Evolutionary conservation across 169 alveolate genomes (phyloP).

Genomic region (Eimeria falciformis): DNA sequence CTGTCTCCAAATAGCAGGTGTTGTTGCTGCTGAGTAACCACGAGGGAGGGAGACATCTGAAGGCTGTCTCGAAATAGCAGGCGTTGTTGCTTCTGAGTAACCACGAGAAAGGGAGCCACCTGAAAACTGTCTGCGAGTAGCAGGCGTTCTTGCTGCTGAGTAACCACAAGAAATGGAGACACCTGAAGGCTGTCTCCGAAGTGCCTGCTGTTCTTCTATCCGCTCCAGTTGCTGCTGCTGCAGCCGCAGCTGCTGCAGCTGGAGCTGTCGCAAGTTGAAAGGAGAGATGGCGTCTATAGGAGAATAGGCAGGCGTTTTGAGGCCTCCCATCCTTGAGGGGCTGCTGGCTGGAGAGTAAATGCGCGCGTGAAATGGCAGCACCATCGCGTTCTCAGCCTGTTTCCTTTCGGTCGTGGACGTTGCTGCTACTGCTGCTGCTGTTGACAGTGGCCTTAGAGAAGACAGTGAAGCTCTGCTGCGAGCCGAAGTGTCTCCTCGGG

Average conservation of each 20-base stretch:
- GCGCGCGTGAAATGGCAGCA: slow-evolving; percentile 30
- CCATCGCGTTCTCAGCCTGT: too few species aligned
- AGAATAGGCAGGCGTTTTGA: slow-evolving; percentile 33
- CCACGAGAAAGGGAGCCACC: background rate
- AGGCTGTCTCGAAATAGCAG: slow-evolving; percentile 15
- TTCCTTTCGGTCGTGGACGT: background rate
- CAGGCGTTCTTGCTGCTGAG: background rate
- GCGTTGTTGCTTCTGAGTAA: background rate
- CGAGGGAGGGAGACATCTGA: background rate
- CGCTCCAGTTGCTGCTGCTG: slow-evolving; percentile 34
- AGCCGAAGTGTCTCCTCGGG: background rate
- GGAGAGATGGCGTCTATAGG: slow-evolving; percentile 76
- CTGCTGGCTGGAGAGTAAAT: slow-evolving; percentile 62
- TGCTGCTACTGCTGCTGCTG: background rate
- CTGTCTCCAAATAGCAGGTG: slow-evolving; percentile 15
- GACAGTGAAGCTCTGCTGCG: slow-evolving; percentile 10
- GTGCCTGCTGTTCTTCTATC: background rate
- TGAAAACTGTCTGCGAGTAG: background rate
- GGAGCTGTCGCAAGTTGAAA: slow-evolving; percentile 45
- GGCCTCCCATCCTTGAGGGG: slow-evolving; percentile 30
- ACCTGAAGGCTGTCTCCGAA: background rate
- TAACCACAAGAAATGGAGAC: background rate
- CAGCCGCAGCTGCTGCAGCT: slow-evolving; percentile 28
- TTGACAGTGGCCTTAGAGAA: background rate
- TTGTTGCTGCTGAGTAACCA: background rate